A percentile compares a stretch with the other conserved stretches of the same genome.
These are phyloP conservation scores for Coccinonectria pachysandricola DNA, from an alignment of 2,329 filamentous ascomycete genomes.

Conservation along the genomic window DNA sequence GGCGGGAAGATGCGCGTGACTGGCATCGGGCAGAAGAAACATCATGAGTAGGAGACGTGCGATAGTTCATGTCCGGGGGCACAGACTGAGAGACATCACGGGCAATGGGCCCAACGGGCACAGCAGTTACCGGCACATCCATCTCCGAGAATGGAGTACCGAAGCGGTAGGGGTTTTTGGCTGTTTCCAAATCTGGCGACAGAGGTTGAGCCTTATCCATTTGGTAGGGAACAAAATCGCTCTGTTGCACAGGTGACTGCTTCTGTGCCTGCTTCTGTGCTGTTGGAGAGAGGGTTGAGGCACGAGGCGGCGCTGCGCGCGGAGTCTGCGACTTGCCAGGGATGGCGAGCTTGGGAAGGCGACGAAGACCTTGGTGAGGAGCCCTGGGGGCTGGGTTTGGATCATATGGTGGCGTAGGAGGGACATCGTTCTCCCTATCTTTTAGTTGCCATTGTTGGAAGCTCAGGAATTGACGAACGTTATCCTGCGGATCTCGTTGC, in stretches of 20 bases:
- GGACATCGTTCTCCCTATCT: constrained; percentile 40
- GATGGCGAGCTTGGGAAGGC: constrained; percentile 53
- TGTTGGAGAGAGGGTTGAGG: constrained; percentile 16
- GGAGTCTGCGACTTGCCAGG: constrained; percentile 29
- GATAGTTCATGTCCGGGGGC: constrained; percentile 85
- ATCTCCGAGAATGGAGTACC: constrained; percentile 86
- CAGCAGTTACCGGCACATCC: constrained; percentile 72
- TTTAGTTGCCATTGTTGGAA: constrained; percentile 57
- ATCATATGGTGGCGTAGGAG: constrained; percentile 61
- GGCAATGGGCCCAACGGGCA: constrained; percentile 60
- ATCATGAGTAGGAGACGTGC: constrained; percentile 29
- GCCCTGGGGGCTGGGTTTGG: constrained; percentile 38
- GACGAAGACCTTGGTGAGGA: constrained; percentile 45
- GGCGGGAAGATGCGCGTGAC: constrained; percentile 47
- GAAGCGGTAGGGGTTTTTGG: constrained; percentile 56
- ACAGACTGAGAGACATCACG: constrained; percentile 83
- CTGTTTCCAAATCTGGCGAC: constrained; percentile 48
- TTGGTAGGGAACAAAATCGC: constrained; percentile 36
- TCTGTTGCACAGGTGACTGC: constrained; percentile 12
- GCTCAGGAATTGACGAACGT: constrained; percentile 80
- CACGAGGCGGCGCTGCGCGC: constrained; percentile 18
- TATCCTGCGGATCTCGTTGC: constrained; percentile 76
- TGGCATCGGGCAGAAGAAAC: constrained; percentile 34
- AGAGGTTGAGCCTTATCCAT: constrained; percentile 42
- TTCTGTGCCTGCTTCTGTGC: constrained; percentile 16